Conservation (phyloP, 306 rosid species). For the Styphnolobium japonicum region DNA sequence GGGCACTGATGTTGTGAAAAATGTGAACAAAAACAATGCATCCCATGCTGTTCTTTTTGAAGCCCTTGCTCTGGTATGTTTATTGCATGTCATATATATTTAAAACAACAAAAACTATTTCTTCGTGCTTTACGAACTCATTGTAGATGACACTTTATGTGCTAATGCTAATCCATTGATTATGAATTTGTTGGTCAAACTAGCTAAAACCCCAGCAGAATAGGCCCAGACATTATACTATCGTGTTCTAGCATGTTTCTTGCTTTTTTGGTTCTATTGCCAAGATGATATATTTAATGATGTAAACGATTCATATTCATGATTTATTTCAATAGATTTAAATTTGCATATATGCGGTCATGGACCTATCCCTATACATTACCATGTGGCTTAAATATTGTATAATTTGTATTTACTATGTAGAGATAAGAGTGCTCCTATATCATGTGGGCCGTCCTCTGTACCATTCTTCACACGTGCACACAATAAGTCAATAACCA, state of each 20-base stretch:
- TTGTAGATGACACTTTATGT: background rate
- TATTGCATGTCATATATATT: background rate
- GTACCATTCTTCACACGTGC: constrained; percentile 3
- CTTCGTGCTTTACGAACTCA: background rate
- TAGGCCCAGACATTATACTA: background rate
- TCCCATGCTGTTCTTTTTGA: constrained; percentile 99
- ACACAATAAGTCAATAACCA: background rate
- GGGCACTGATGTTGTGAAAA: constrained; percentile 99
- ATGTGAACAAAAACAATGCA: constrained; percentile 98
- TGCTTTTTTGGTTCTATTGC: background rate
- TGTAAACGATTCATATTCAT: background rate
- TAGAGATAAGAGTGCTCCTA: background rate
- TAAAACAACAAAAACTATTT: background rate
- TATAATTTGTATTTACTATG: background rate
- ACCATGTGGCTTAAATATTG: background rate
- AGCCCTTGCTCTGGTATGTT: constrained; percentile 97
- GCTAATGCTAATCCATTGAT: background rate
- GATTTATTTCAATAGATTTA: background rate
- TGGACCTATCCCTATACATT: background rate
- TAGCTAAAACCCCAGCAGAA: background rate
- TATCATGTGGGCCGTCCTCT: background rate
- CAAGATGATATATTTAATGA: background rate
- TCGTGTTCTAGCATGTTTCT: background rate
- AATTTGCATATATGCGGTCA: background rate
- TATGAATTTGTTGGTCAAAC: background rate